Evolutionary conservation across 2,329 filamentous ascomycete species (phyloP).

Genomic region (Fusarium multiceps): DNA sequence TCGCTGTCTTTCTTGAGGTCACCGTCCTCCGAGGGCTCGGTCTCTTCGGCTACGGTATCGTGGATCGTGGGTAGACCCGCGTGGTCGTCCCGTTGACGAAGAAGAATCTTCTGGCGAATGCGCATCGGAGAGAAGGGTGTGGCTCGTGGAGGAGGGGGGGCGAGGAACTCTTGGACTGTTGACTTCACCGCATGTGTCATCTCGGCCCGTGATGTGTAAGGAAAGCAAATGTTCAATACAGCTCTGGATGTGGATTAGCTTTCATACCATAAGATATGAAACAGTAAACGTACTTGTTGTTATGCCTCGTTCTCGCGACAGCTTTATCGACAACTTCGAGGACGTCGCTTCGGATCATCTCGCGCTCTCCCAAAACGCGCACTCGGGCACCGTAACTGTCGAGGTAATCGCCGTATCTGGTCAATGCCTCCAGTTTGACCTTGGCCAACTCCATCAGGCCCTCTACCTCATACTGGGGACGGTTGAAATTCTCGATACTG

Average conservation of each 20-base stretch:
- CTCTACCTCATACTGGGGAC: conserved; percentile 95
- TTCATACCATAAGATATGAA: not conserved
- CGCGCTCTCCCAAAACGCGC: conserved; percentile 84
- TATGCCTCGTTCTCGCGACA: conserved; percentile 86
- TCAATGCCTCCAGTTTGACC: conserved; percentile 89
- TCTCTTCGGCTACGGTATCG: conserved; percentile 59
- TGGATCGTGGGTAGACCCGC: conserved; percentile 63
- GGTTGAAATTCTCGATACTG: conserved; percentile 98
- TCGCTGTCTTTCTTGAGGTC: conserved; percentile 57
- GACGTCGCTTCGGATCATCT: conserved; percentile 87
- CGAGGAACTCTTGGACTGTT: conserved; percentile 88
- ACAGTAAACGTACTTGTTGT: conserved; percentile 71
- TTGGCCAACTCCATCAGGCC: conserved; percentile 98
- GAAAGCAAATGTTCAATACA: conserved; percentile 93
- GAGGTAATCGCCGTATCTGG: conserved; percentile 91
- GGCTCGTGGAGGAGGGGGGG: conserved; percentile 71
- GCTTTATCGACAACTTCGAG: conserved; percentile 88
- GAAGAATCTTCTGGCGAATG: conserved; percentile 86
- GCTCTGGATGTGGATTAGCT: conserved; percentile 53
- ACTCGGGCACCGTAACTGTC: conserved; percentile 92
- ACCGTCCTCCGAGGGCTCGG: conserved; percentile 58
- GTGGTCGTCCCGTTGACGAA: conserved; percentile 66
- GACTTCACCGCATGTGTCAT: conserved; percentile 90
- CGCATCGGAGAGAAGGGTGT: conserved; percentile 87
- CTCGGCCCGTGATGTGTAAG: conserved; percentile 95